Base-by-base conservation (phyloP, 176 grass and related monocot genomes). In the Tillandsia fasciculata region DNA sequence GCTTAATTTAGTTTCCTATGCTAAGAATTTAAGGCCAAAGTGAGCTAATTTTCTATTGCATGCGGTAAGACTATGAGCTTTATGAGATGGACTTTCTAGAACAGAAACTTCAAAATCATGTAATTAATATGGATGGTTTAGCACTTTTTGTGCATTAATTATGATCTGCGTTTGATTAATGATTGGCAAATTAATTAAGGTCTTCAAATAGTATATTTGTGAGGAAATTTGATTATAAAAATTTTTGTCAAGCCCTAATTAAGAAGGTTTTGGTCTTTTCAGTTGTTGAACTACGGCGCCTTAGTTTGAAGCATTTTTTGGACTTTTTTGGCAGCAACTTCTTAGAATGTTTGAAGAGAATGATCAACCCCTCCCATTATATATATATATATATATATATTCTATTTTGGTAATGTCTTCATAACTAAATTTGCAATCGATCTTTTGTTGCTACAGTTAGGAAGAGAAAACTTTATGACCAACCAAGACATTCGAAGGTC, bases 401-500 rank as follows among this genome's bases (percentile, higher is more conserved):
- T 42, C 33, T 42, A 42, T 42, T 42, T 42, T 42, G 33, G 33
- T 42, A 42, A 42, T 42, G 33, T 42, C 29, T 42, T 42, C 33
- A 42, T 5, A 42, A 42, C 5, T 42, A 42, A 42, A 42, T 6
- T 42, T 24, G 24, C 24, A 42, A 6, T 42, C 33, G 7, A 7
- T 42, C 33, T 42, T 6, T 42, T 67, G 49, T 77, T 42, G 26
- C 13, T 76, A 67, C 82, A 84, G 86, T 67, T 67, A 1, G 23
- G 78, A 28, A 69, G 26, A 29, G 56, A 78, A 20, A 68, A 68
- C 50, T 70, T 82, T 15, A 75, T 88, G 23, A 78, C 81, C 26
- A 65, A 84, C 1, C 78, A 81, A 58, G 78, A 82, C 63, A 81
- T 84, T 6, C 49, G 63, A 9, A 58, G 15, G 12, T n/a, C 52